Evolutionary conservation across 306 rosid genomes (phyloP).

Genomic region (Vachellia collinsii): DNA sequence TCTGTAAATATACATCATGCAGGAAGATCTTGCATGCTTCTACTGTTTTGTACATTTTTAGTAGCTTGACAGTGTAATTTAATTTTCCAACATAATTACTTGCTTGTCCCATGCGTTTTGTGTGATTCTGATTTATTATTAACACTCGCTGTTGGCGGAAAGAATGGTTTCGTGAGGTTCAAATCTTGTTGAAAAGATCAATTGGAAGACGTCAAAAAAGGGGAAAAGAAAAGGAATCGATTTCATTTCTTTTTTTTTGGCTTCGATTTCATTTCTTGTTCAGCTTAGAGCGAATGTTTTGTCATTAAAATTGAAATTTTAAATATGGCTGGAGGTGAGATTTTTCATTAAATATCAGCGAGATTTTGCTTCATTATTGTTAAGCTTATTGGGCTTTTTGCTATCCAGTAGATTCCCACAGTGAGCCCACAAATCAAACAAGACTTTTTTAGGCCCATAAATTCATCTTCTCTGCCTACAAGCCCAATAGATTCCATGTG

Average conservation of each 20-base stretch:
- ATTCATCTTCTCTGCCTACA: background rate
- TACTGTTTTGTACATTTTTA: background rate
- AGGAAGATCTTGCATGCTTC: background rate
- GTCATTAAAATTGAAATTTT: background rate
- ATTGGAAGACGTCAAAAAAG: background rate
- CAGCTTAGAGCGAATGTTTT: background rate
- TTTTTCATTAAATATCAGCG: background rate
- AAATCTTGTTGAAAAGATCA: background rate
- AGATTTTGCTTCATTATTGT: too few species aligned
- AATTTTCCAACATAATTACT: background rate
- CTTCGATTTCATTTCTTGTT: background rate
- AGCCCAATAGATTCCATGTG: background rate
- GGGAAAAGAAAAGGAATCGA: background rate
- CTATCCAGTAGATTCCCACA: too few species aligned
- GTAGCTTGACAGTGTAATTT: background rate
- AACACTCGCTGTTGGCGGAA: background rate
- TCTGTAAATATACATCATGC: background rate
- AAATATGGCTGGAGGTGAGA: too few species aligned
- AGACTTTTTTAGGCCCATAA: background rate
- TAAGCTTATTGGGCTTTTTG: background rate
- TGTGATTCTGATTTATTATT: background rate
- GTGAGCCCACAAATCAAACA: background rate
- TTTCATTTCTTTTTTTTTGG: too few species aligned
- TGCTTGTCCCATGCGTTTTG: background rate
- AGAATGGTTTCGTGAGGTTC: background rate